A percentile compares a stretch with the other conserved stretches of the same genome.
These are phyloP conservation scores for Zoysia matrella DNA, from an alignment of 202 grass and related monocot genomes.

Conservation along the genomic window DNA sequence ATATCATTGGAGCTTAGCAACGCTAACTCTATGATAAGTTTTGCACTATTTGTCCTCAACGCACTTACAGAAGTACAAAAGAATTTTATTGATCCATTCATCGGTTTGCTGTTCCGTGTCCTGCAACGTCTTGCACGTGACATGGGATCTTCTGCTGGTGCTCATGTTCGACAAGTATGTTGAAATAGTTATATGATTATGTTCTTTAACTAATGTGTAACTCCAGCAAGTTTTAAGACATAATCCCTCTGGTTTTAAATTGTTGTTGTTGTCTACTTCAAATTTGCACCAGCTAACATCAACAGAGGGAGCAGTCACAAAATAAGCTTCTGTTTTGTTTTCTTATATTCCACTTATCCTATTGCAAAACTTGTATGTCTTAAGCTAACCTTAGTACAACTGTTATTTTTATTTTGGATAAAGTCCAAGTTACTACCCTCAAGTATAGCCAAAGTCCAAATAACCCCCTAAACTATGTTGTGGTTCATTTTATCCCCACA, in stretches of 20 bases:
- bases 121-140: slow-evolving; percentile 96
- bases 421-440: too few relatives aligned
- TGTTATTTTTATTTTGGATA: neutral
- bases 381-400: slow-evolving; percentile 11
- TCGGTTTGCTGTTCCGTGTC: slow-evolving; percentile 78
- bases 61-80: slow-evolving; percentile 91
- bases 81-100: slow-evolving; percentile 87
- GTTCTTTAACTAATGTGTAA: slow-evolving; percentile 16
- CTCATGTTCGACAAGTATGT: slow-evolving; percentile 81
- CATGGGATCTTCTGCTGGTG: slow-evolving; percentile 80
- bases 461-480: too few relatives aligned
- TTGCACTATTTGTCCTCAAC: slow-evolving; percentile 84
- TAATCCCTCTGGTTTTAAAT: too few relatives aligned
- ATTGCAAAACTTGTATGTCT: neutral
- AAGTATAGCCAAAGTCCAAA: too few relatives aligned
- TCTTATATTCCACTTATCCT: slow-evolving; percentile 5
- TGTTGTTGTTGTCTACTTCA: too few relatives aligned
- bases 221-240: neutral
- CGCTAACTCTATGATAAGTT: slow-evolving; percentile 89
- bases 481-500: too few relatives aligned
- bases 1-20: slow-evolving; percentile 79
- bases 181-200: neutral
- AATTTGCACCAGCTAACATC: too few relatives aligned
- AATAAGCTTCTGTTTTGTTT: slow-evolving; percentile 2
- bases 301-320: neutral